Evolutionary conservation across 805 yeast genomes (phyloP).

Genomic region (Suhomyces pyralidae): DNA sequence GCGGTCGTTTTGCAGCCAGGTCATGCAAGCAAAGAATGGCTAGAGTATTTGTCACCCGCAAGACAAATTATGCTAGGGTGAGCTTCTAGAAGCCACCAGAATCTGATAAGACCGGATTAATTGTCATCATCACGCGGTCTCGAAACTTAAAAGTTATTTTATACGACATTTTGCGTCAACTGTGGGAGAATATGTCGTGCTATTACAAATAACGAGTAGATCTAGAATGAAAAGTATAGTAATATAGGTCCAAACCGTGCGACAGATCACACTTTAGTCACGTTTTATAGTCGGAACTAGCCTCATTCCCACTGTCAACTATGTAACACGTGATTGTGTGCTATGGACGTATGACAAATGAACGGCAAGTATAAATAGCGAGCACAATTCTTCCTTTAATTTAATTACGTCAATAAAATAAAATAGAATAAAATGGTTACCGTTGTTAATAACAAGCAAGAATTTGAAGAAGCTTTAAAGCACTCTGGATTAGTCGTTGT

Average conservation of each 20-base stretch:
- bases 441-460: slow-evolving; percentile 33
- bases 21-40: slow-evolving; percentile 16
- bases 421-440: slow-evolving; percentile 33
- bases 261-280: background rate
- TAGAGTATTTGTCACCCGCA: slow-evolving; percentile 1
- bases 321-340: background rate
- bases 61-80: background rate
- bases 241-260: background rate
- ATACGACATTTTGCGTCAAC: background rate
- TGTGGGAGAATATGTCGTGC: background rate
- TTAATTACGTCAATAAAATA: background rate
- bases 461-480: slow-evolving; percentile 64
- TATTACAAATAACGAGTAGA: background rate
- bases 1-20: slow-evolving; percentile 11
- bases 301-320: background rate
- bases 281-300: background rate
- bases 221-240: background rate
- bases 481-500: slow-evolving; percentile 78
- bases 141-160: background rate
- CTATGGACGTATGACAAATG: background rate
- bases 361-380: background rate
- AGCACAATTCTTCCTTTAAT: background rate
- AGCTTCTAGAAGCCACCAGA: background rate
- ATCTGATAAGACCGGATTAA: background rate
- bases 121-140: background rate